Conservation (phyloP, 2,329 filamentous ascomycete species). For the Aspergillus sp. region DNA sequence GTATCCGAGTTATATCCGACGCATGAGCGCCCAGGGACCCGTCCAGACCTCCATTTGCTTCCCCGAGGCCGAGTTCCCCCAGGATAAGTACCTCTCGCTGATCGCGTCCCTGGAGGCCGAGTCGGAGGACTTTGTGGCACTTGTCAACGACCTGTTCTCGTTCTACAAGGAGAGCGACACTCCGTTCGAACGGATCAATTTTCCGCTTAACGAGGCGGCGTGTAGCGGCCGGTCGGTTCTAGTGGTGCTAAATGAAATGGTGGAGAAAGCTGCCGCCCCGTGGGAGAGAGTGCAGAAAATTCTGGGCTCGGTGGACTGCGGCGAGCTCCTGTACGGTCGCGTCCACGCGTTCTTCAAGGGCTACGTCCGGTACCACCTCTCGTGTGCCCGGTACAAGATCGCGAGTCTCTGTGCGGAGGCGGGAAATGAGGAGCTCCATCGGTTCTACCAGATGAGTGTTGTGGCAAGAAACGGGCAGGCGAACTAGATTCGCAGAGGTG, state of each 20-base stretch:
- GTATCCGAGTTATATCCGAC: background rate
- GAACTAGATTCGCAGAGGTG: background rate
- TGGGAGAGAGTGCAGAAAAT: background rate
- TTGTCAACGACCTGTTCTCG: background rate
- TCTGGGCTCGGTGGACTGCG: background rate
- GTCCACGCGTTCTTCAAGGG: background rate
- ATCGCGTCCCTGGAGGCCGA: background rate
- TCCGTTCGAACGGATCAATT: background rate
- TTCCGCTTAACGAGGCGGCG: background rate
- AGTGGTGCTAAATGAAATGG: background rate
- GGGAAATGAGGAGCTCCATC: background rate
- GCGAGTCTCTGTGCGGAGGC: background rate
- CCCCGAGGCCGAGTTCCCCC: background rate
- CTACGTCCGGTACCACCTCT: background rate
- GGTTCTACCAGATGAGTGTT: background rate
- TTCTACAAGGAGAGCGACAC: background rate
- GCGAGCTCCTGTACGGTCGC: background rate
- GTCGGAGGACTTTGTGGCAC: background rate
- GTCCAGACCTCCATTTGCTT: conserved; percentile 4
- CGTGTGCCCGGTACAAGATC: background rate
- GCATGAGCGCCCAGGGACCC: background rate
- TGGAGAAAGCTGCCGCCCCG: background rate
- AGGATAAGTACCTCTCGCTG: background rate
- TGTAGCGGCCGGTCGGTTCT: background rate
- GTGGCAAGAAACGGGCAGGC: background rate